Conservation (phyloP, 257 asterid species). For the Solanum dulcamara region DNA sequence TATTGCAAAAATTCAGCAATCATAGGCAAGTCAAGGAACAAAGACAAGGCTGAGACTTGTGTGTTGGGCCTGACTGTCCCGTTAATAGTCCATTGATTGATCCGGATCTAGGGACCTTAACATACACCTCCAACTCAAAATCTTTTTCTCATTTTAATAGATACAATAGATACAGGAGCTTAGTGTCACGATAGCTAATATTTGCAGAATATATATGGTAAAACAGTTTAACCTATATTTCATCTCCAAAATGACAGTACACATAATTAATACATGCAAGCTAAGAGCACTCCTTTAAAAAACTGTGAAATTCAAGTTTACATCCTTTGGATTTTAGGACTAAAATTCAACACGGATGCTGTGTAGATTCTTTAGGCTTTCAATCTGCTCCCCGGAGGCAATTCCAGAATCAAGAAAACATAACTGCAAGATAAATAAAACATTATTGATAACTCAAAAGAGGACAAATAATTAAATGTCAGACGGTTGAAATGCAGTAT, state of each 20-base stretch:
- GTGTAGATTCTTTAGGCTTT: slow-evolving; percentile 49
- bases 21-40: background rate
- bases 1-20: background rate
- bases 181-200: background rate
- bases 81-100: background rate
- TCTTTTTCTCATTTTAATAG: background rate
- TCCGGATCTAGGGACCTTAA: background rate
- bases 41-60: background rate
- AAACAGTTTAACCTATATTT: background rate
- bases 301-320: background rate
- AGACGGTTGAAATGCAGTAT: background rate
- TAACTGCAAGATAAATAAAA: slow-evolving; percentile 31
- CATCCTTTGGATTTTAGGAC: slow-evolving; percentile 2
- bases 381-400: slow-evolving; percentile 59
- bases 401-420: slow-evolving; percentile 75
- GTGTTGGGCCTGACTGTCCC: background rate
- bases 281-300: background rate
- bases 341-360: slow-evolving; percentile 46
- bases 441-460: background rate
- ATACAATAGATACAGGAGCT: background rate
- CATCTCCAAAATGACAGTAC: background rate
- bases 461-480: background rate
- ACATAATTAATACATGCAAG: background rate
- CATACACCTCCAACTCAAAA: background rate
- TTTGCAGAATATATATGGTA: background rate